These are phyloP conservation scores for Fraxinus cuspidata DNA, from an alignment of 257 asterid genomes.

Conservation along the genomic window DNA sequence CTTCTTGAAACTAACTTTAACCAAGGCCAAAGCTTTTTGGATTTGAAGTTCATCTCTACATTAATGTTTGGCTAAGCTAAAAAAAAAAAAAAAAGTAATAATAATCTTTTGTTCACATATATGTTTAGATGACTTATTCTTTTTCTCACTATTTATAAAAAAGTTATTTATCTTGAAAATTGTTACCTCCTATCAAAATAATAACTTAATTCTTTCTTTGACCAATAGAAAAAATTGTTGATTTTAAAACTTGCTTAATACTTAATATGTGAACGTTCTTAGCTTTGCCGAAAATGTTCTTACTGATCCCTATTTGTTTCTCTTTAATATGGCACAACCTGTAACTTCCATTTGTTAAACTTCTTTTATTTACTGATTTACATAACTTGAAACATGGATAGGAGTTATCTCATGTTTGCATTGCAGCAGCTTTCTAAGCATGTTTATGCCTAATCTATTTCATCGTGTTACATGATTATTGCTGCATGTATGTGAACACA, in stretches of 20 bases:
- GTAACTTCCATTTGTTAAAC: not conserved
- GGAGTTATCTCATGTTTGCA: not conserved
- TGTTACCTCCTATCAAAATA: not conserved
- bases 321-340: not conserved
- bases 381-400: not conserved
- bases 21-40: not conserved
- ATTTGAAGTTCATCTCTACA: not conserved
- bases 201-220: not conserved
- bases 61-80: not conserved
- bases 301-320: not conserved
- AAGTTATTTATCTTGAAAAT: not conserved
- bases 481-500: not conserved
- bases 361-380: not conserved
- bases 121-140: not conserved
- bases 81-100: not conserved
- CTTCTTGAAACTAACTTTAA: not conserved
- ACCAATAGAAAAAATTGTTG: not conserved
- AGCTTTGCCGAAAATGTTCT: not conserved
- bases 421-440: not conserved
- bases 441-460: not conserved
- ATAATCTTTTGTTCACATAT: no score
- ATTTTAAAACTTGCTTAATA: not conserved
- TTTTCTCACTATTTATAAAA: not conserved
- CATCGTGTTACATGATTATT: conserved; percentile 3
- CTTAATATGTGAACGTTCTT: not conserved